Percentiles rank a stretch among this genome's conserved stretches.
phyloP scores from a whole-genome alignment of 768 basidiomycete species.

The Rhizopogon sp. region DNA sequence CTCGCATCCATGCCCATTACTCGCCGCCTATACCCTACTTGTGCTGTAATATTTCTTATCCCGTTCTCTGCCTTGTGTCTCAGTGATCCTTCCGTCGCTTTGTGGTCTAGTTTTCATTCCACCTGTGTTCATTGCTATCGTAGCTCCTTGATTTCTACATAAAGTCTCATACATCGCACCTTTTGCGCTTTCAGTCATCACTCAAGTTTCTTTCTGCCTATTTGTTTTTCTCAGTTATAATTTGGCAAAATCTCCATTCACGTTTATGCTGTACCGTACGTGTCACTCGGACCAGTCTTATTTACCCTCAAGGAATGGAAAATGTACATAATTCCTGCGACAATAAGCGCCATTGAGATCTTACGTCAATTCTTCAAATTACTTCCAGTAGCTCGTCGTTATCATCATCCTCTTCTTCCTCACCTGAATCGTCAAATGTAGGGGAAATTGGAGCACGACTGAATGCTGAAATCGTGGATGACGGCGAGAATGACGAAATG shows the following conservation, averaged over 20 bases:
- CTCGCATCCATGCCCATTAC: constrained; percentile 6
- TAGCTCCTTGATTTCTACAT: constrained; percentile 5
- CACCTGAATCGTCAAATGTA: background rate
- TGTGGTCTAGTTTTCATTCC: background rate
- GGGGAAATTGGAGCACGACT: background rate
- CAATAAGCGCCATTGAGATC: background rate
- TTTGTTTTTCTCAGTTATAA: constrained; percentile 1
- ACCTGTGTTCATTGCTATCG: constrained; percentile 3
- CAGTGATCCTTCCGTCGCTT: background rate
- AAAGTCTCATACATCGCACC: background rate
- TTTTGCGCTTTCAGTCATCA: background rate
- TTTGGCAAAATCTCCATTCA: constrained; percentile 19
- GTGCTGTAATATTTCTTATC: constrained; percentile 15
- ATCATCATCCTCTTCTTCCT: background rate
- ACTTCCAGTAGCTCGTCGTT: background rate
- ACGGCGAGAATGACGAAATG: too few relatives aligned
- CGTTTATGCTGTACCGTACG: constrained; percentile 26
- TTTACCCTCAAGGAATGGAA: constrained; percentile 23
- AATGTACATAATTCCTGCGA: constrained; percentile 19
- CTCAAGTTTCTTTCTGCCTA: background rate
- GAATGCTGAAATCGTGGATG: background rate
- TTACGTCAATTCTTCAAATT: background rate
- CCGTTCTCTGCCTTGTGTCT: background rate
- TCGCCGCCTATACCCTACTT: constrained; percentile 24
- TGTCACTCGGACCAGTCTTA: constrained; percentile 10